A percentile compares a stretch with the other conserved stretches of the same genome.
Conservation (phyloP, 805 yeast species). For the Kluyveromyces siamensis region DNA sequence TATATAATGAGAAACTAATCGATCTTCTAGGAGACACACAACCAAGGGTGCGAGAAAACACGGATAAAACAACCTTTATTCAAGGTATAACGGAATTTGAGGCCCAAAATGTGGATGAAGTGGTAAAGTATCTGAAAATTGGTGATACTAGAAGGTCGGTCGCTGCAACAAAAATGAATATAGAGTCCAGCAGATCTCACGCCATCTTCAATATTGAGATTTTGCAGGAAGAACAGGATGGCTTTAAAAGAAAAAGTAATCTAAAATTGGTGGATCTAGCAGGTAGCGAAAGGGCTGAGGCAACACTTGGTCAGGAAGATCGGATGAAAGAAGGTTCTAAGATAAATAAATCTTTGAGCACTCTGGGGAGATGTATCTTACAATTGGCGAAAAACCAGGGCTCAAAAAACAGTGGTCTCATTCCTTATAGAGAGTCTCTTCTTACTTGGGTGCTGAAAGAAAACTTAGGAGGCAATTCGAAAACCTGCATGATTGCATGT, state of each 20-base stretch:
- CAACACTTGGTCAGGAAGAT: conserved; percentile 44
- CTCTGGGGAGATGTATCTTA: conserved; percentile 62
- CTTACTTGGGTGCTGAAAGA: conserved; percentile 71
- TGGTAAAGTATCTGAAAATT: conserved; percentile 34
- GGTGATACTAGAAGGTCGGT: conserved; percentile 57
- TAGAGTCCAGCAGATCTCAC: conserved; percentile 68
- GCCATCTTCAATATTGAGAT: conserved; percentile 62
- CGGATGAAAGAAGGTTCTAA: conserved; percentile 67
- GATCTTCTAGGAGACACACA: conserved; percentile 46
- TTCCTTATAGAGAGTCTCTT: conserved; percentile 68
- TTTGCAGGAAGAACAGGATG: conserved; percentile 46
- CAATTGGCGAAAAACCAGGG: conserved; percentile 35
- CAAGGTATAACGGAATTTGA: conserved; percentile 50
- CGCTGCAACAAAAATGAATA: conserved; percentile 68
- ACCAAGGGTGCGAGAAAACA: conserved; percentile 57
- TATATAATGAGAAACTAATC: conserved; percentile 72
- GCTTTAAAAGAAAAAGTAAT: conserved; percentile 43
- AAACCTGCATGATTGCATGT: conserved; percentile 82
- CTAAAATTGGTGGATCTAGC: conserved; percentile 73
- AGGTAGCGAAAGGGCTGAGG: conserved; percentile 64
- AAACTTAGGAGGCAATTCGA: conserved; percentile 76
- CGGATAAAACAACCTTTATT: conserved; percentile 60
- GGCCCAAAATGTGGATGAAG: conserved; percentile 42
- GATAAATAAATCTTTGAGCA: conserved; percentile 70
- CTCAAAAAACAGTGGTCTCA: conserved; percentile 25